These are phyloP conservation scores for Kregervanrija pseudodelftensis DNA, from an alignment of 805 yeast genomes.

Conservation along the genomic window DNA sequence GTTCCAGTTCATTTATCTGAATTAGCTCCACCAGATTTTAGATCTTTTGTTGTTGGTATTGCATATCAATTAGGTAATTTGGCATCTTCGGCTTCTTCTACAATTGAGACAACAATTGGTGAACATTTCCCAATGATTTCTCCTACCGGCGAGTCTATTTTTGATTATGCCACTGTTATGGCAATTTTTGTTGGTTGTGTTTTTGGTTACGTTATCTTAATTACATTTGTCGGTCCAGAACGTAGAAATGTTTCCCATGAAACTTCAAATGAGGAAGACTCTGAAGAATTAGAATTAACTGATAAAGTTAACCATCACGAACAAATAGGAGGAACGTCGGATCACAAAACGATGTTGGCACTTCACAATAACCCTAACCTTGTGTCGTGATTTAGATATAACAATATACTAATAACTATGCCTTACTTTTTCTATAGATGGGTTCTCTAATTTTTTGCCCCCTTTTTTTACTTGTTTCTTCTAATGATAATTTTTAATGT, in stretches of 20 bases:
- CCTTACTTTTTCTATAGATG: too few species aligned
- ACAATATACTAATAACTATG: too few species aligned
- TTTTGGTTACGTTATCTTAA: slow-evolving; percentile 42
- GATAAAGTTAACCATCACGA: slow-evolving; percentile 13
- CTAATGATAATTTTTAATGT: too few species aligned
- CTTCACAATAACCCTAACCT: neutral
- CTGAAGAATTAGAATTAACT: slow-evolving; percentile 12
- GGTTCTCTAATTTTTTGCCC: too few species aligned
- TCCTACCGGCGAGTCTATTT: slow-evolving; percentile 25
- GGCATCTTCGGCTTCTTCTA: slow-evolving; percentile 59
- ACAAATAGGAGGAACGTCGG: slow-evolving; percentile 4
- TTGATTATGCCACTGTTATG: slow-evolving; percentile 56
- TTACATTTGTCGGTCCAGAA: slow-evolving; percentile 57
- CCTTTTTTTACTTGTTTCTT: too few species aligned
- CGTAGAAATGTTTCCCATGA: slow-evolving; percentile 28
- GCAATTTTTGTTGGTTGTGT: slow-evolving; percentile 62
- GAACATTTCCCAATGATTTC: slow-evolving; percentile 39
- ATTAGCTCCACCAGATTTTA: slow-evolving; percentile 54
- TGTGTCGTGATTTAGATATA: too few species aligned
- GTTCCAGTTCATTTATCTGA: slow-evolving; percentile 56
- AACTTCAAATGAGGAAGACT: slow-evolving; percentile 13
- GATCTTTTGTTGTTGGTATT: slow-evolving; percentile 56
- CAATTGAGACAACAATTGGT: slow-evolving; percentile 62
- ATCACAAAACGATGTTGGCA: slow-evolving; percentile 4
- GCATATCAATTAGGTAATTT: slow-evolving; percentile 65